Evolutionary conservation across 148 eudicot genomes (phyloP).

Genomic region (Rhododendron molle): DNA sequence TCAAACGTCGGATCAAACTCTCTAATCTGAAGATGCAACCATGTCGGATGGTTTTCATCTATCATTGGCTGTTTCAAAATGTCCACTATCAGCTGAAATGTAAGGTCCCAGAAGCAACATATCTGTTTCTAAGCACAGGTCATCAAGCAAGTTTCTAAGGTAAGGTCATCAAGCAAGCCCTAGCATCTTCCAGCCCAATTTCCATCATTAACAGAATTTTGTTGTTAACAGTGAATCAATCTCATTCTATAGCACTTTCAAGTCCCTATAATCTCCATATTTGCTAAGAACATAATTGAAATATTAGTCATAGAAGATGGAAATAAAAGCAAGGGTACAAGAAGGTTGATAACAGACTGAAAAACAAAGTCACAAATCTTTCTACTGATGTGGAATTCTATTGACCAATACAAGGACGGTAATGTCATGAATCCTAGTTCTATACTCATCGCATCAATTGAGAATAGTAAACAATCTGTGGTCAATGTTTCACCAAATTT

Average conservation of each 20-base stretch:
- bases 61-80: conserved; percentile 31
- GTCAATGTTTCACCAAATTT: neutral
- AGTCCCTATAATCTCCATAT: conserved; percentile 1
- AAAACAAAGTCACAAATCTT: neutral
- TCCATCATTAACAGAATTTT: neutral
- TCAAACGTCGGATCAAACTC: conserved; percentile 28
- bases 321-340: neutral
- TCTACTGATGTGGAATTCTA: neutral
- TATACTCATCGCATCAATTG: neutral
- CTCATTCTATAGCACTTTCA: neutral
- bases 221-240: neutral
- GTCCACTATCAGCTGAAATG: neutral
- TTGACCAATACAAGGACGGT: neutral
- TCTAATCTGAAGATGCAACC: conserved; percentile 48
- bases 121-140: neutral
- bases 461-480: neutral
- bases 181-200: neutral
- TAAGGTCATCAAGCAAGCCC: neutral
- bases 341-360: neutral
- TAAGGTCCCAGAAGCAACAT: conserved; percentile 1
- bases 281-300: neutral
- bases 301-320: neutral
- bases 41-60: conserved; percentile 37
- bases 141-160: neutral
- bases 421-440: neutral